These are phyloP conservation scores for Cercospora sp. DNA, from an alignment of 2,329 filamentous ascomycete genomes.

Conservation along the genomic window DNA sequence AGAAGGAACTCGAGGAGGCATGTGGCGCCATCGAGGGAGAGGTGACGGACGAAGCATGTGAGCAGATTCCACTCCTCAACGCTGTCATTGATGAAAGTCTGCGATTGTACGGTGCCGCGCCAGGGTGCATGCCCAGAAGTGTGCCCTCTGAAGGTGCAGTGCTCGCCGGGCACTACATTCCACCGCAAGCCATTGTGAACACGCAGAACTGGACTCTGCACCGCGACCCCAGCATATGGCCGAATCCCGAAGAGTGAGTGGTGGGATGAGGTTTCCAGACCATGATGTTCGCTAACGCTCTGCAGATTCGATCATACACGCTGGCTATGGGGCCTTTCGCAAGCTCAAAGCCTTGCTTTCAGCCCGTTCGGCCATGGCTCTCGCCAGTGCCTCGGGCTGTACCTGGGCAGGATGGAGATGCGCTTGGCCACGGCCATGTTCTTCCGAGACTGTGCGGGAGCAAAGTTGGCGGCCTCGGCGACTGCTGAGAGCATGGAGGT, in stretches of 20 bases:
- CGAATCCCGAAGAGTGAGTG: constrained; percentile 30
- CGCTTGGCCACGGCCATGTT: constrained; percentile 26
- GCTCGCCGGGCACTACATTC: background rate
- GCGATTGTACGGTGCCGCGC: background rate
- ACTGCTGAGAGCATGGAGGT: constrained; percentile 32
- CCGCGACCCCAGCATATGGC: constrained; percentile 28
- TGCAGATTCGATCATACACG: background rate
- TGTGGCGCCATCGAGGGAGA: background rate
- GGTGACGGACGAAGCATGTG: background rate
- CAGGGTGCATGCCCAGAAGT: background rate
- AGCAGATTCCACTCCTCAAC: background rate
- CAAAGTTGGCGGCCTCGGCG: constrained; percentile 27
- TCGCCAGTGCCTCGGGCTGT: constrained; percentile 31
- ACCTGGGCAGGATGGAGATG: constrained; percentile 36
- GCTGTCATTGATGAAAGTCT: background rate
- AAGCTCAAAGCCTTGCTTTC: constrained; percentile 17
- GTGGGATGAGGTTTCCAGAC: background rate
- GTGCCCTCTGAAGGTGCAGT: background rate
- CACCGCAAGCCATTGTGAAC: constrained; percentile 17
- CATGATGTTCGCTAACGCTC: background rate
- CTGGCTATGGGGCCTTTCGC: background rate
- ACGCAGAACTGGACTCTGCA: constrained; percentile 35
- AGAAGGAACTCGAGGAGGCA: background rate
- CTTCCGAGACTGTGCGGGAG: constrained; percentile 18
- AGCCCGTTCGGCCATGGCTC: constrained; percentile 32